Evolutionary conservation across 371 early-diverging fungal species (phyloP), one percentile per base, ranked within the genome.

Genomic region (Apophysomyces elegans): DNA sequence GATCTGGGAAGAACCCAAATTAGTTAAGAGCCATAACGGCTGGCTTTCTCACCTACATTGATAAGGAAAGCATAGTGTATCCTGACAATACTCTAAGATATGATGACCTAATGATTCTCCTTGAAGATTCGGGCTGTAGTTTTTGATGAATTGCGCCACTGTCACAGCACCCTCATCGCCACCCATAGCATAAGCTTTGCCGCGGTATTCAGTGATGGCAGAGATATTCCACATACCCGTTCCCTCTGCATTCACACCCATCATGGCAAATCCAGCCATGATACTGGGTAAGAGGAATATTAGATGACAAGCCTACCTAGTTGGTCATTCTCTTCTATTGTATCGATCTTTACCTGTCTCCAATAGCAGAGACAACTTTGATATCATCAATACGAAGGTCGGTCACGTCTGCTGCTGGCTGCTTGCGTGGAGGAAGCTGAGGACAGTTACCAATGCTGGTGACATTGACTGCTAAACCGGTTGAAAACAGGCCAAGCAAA

Each of bases 101-200:
- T 83, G 84, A 26, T 61, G 57, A 2, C 80, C 81, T 11, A 68
- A 5, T 13, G 81, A 79, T 32, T 70, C 68, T 16, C 84, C 84
- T 43, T 59, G 68, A 3, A 78, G 43, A 32, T 50, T 59, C 0
- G 75, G 57, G 45, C 72, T 74, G 70, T 77, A 81, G 58, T 76
- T 65, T 26, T 80, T 77, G 36, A 81, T 58, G 38, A 76, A 72
- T 44, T 78, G 81, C 2, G 81, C 73, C 12, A 84, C 36, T 9
- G 80, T 81, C 0, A 73, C 56, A 6, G 84, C 81, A 58, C 63
- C 65, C 32, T 38, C 21, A 46, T 84, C 79, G 37, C 84, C 84
- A 63, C 84, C 84, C 16, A 71, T 72, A 26, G 73, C 71, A 63
- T 73, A 84, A 58, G 80, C 80, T 11, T 81, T 62, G 2, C 81